phyloP scores from a whole-genome alignment of 805 yeast species.

The Osmozyma mogii region DNA sequence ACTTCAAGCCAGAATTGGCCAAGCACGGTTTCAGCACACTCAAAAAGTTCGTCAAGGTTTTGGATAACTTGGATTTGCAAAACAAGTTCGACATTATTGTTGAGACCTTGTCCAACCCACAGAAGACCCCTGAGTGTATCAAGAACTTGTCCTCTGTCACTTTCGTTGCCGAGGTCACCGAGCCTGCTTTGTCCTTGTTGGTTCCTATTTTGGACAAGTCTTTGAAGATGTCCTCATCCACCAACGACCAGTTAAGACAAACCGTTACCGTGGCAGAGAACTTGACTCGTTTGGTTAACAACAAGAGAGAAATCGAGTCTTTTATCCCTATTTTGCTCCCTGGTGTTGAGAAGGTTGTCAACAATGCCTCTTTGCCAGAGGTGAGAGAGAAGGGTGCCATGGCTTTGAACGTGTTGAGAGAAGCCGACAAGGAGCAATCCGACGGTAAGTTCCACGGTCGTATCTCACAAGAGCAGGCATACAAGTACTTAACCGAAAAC shows the following conservation, averaged over 20 bases:
- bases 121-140: slow-evolving; percentile 81
- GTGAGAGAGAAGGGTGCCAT: slow-evolving; percentile 89
- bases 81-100: slow-evolving; percentile 79
- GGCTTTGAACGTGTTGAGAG: slow-evolving; percentile 74
- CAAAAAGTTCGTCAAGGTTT: slow-evolving; percentile 62
- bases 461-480: slow-evolving; percentile 49
- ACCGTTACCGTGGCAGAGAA: slow-evolving; percentile 94
- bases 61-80: slow-evolving; percentile 87
- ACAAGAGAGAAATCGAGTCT: slow-evolving; percentile 82
- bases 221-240: slow-evolving; percentile 73
- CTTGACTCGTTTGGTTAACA: slow-evolving; percentile 89
- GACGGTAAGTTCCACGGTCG: slow-evolving; percentile 76
- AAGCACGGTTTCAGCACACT: slow-evolving; percentile 71
- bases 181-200: slow-evolving; percentile 81
- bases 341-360: slow-evolving; percentile 81
- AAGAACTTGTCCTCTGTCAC: slow-evolving; percentile 88
- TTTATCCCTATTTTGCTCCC: slow-evolving; percentile 84
- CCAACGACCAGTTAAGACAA: slow-evolving; percentile 95
- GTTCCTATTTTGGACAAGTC: slow-evolving; percentile 93
- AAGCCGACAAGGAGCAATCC: slow-evolving; percentile 62
- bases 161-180: slow-evolving; percentile 97
- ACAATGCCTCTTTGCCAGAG: slow-evolving; percentile 91
- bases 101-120: slow-evolving; percentile 85
- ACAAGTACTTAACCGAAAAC: slow-evolving; percentile 27
- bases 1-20: slow-evolving; percentile 93